Base-by-base conservation (phyloP, 805 yeast species). In the Kuraishia piskuri region DNA sequence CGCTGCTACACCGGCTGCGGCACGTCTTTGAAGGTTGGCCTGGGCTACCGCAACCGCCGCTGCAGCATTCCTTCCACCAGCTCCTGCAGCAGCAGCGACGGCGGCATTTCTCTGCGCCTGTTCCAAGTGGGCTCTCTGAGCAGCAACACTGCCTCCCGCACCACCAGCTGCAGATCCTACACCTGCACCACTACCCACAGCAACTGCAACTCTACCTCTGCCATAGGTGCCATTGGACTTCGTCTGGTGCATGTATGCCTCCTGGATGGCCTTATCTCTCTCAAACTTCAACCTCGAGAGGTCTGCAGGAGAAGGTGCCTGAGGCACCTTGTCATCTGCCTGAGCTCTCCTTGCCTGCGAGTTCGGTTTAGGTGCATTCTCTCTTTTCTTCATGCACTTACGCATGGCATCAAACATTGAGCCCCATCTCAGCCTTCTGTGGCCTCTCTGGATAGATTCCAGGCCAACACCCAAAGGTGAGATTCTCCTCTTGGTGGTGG, bases 331-430 rank as follows among this genome's bases (percentile, higher is more conserved):
- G 45, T 71, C 73, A 54, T 74, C 79, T 25, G 63, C 60, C 7
- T 73, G 73, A 58, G 71, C 63, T 56, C 71, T 65, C 26, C 70
- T 61, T 3, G 69, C 59, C 48, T 65, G 70, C 7, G 73, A 73
- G 51, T 76, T 76, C 20, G 87, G 88, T 57, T 79, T 77, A 20
- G 86, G 84, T 3, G 83, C 80, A 60, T 77, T 82, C 66, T 94
- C 99, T 48, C 98, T 77, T 65, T 91, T 91, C 59, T 89, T 82
- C 85, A 91, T 89, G 59, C 86, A 75, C 68, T 90, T 90, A 55
- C 97, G 77, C 71, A 94, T 85, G 1, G 96, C 97, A 65, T 94
- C 99, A 72, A 94, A 89, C 89, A 94, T 87, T 53, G 96, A 87
- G 0, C 96, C 96, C 97, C 97, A 94, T 58, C 98, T 79, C 55